phyloP scores from a whole-genome alignment of 2,329 filamentous ascomycete species.

The Aspergillus phoenicis region DNA sequence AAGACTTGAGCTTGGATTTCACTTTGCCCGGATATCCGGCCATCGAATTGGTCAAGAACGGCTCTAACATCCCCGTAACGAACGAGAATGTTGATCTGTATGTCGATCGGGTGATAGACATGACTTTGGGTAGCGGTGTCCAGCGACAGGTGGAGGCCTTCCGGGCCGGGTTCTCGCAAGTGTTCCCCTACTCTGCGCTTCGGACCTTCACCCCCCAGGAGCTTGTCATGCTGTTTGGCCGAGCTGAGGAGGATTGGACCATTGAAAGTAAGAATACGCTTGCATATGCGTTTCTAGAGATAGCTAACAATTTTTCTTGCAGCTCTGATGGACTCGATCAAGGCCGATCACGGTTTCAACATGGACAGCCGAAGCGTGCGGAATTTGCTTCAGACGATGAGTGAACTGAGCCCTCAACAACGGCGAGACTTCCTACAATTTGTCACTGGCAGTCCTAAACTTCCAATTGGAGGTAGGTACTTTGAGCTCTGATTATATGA shows the following conservation, averaged over 20 bases:
- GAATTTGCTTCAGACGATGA: constrained; percentile 93
- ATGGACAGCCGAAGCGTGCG: constrained; percentile 96
- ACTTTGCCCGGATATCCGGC: constrained; percentile 87
- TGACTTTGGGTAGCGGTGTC: constrained; percentile 87
- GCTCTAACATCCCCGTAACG: constrained; percentile 73
- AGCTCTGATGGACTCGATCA: constrained; percentile 97
- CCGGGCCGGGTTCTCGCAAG: constrained; percentile 85
- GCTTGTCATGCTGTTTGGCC: constrained; percentile 90
- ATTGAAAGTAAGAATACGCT: constrained; percentile 77
- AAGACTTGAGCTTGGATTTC: constrained; percentile 90
- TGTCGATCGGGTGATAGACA: constrained; percentile 84
- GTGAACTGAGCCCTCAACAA: constrained; percentile 71
- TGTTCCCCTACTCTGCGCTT: constrained; percentile 91
- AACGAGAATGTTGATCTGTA: constrained; percentile 92
- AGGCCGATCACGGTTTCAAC: constrained; percentile 97
- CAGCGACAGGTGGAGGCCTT: constrained; percentile 89
- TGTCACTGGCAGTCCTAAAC: constrained; percentile 94
- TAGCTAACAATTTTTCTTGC: constrained; percentile 31
- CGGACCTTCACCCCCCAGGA: constrained; percentile 94
- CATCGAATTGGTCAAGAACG: constrained; percentile 78
- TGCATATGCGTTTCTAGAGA: too few relatives aligned
- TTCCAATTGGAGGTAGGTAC: constrained; percentile 88
- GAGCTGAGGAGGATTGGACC: constrained; percentile 93
- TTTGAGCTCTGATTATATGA: neutral
- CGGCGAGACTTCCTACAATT: constrained; percentile 96